Evolutionary conservation across 768 basidiomycete species (phyloP).

Genomic region (Suillus tomentosus): DNA sequence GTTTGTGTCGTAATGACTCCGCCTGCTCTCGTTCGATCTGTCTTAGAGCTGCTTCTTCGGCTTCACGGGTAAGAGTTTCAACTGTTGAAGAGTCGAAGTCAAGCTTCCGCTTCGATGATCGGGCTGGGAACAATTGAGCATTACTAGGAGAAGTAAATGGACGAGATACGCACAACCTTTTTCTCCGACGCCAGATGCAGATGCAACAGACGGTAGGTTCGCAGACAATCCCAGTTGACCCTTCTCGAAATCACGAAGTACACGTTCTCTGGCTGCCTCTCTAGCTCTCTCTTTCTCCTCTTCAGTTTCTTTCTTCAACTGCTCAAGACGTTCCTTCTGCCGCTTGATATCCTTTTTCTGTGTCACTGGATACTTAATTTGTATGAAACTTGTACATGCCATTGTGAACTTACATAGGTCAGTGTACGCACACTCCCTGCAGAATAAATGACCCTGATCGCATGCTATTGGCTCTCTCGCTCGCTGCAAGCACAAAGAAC

Average conservation of each 20-base stretch:
- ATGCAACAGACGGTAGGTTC: conserved; percentile 31
- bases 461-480: conserved; percentile 87
- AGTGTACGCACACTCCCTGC: conserved; percentile 91
- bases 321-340: conserved; percentile 81
- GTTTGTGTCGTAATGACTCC: conserved; percentile 80
- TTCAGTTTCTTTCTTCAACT: conserved; percentile 76
- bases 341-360: conserved; percentile 94
- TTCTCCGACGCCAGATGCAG: conserved; percentile 40
- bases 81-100: conserved; percentile 75
- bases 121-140: conserved; percentile 37
- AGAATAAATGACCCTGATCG: conserved; percentile 86
- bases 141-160: background rate
- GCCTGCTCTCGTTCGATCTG: conserved; percentile 86
- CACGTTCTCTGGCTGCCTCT: conserved; percentile 82
- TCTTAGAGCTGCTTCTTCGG: conserved; percentile 84
- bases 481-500: conserved; percentile 81
- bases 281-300: conserved; percentile 70
- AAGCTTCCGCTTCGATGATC: conserved; percentile 82
- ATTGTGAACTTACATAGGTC: conserved; percentile 66
- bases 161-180: conserved; percentile 38
- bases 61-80: conserved; percentile 71
- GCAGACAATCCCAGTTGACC: conserved; percentile 75
- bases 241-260: conserved; percentile 87
- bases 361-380: conserved; percentile 50
- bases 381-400: conserved; percentile 12